Evolutionary conservation across 2,329 filamentous ascomycete species (phyloP).

Genomic region (Nannizzia gypsea): DNA sequence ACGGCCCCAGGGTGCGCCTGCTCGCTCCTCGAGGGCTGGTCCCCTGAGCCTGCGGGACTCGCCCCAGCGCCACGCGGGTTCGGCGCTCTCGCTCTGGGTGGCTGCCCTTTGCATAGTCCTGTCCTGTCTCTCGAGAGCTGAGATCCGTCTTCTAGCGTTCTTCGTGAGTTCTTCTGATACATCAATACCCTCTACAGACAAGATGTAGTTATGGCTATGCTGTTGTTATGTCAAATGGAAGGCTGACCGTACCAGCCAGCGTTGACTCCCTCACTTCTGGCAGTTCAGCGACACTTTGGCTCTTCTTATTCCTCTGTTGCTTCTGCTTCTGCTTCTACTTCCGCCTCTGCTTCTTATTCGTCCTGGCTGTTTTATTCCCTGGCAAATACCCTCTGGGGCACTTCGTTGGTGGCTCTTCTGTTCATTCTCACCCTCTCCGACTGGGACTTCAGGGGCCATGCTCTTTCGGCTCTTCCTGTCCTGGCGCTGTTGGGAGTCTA

Average conservation of each 20-base stretch:
- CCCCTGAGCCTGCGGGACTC: not conserved
- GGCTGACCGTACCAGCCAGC: constrained; percentile 17
- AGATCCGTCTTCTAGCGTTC: constrained; percentile 4
- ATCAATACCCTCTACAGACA: not conserved
- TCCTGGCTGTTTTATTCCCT: constrained; percentile 12
- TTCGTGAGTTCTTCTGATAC: constrained; percentile 5
- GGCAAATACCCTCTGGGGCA: constrained; percentile 16
- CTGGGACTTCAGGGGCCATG: constrained; percentile 17
- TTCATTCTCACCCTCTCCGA: constrained; percentile 20
- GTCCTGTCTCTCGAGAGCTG: constrained; percentile 8
- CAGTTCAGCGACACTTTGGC: constrained; percentile 17
- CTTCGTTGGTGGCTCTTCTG: constrained; percentile 17
- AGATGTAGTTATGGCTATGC: not conserved
- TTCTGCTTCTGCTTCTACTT: constrained; percentile 6
- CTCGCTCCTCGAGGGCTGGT: not conserved
- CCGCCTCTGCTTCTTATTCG: constrained; percentile 8
- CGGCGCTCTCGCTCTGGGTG: constrained; percentile 2
- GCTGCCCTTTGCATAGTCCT: constrained; percentile 3
- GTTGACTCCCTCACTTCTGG: constrained; percentile 24
- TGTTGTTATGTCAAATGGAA: not conserved
- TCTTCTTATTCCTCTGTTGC: not conserved
- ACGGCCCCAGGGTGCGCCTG: not conserved
- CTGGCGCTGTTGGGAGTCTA: constrained; percentile 23
- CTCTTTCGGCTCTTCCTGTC: constrained; percentile 22
- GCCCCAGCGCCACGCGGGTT: not conserved